Evolutionary conservation across 2,329 filamentous ascomycete genomes (phyloP).

Genomic region (Shiraia sp.): DNA sequence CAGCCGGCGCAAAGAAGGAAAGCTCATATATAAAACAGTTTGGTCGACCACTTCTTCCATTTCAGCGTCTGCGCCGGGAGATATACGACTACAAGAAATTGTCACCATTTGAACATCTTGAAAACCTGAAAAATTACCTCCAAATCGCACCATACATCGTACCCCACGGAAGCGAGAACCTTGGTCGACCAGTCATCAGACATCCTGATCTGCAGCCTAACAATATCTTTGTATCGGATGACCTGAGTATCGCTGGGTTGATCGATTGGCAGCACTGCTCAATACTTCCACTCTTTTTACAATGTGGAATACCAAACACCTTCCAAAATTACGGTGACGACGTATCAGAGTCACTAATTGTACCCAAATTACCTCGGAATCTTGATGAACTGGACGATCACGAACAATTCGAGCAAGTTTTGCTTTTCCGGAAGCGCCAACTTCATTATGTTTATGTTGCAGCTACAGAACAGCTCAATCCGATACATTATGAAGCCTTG

Average conservation of each 20-base stretch:
- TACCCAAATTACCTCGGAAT: constrained; percentile 26
- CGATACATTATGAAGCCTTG: constrained; percentile 30
- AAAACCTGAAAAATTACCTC: constrained; percentile 36
- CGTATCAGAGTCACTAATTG: constrained; percentile 22
- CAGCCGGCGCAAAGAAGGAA: constrained; percentile 40
- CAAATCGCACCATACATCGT: constrained; percentile 26
- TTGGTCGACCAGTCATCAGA: constrained; percentile 29
- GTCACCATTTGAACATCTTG: constrained; percentile 28
- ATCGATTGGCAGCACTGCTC: constrained; percentile 50
- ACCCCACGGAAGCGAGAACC: constrained; percentile 11
- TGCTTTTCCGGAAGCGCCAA: constrained; percentile 33
- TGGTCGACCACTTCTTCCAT: constrained; percentile 35
- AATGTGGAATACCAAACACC: constrained; percentile 44
- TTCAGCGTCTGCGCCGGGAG: constrained; percentile 37
- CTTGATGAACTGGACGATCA: constrained; percentile 24
- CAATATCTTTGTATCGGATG: constrained; percentile 29
- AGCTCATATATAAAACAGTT: constrained; percentile 30
- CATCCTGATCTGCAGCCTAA: constrained; percentile 42
- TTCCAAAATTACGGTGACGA: constrained; percentile 48
- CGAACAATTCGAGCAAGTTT: constrained; percentile 27
- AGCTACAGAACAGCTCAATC: constrained; percentile 27
- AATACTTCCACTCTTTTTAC: constrained; percentile 44
- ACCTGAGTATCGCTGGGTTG: constrained; percentile 40
- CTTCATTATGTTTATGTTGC: constrained; percentile 37
- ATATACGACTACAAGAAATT: constrained; percentile 36